Base-by-base conservation (phyloP, 2,329 filamentous ascomycete genomes). In the Gliomastix tumulicola region DNA sequence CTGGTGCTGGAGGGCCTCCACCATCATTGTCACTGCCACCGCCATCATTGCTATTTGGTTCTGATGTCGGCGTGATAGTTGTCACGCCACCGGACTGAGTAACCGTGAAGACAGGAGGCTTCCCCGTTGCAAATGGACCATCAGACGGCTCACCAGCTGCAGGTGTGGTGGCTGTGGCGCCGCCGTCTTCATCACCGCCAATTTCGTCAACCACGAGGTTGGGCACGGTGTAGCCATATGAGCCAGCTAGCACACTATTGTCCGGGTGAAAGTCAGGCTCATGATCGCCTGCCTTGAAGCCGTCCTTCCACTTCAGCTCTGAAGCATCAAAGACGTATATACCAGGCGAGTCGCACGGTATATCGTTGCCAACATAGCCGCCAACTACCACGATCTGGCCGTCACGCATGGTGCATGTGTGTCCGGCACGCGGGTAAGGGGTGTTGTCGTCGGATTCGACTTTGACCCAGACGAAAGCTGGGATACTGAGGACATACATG, bases 311-410 rank as follows among this genome's bases (percentile, higher is more conserved):
- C 18, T 69, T 61, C 3, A 87, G 65, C 8, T 66, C 71, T 10
- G 76, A 79, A 21, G 81, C 71, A 55, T 88, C 81, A 58, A 87
- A 88, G 32, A 84, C 75, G 51, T 86, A 87, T 41, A 88, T 69
- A 11, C 58, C 56, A 2, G 63, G 60, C n/a, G 57, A 56, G 47
- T 82, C 76, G 46, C 76, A 82, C 6, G 58, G 46, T 23, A 64
- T 54, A 10, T 50, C 56, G 8, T 62, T 46, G 0, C 75, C 69
- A 41, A 79, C 77, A 32, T 63, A 67, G 17, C 79, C 79, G 17
- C 79, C 78, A 23, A 81, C 71, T 32, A 82, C 64, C 18, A 82
- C 55, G 71, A 82, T 81, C 51, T 82, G 78, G 5, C 68, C 63
- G 32, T 61, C 56, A 2, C 82, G 48, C 20, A 81, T 69, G 47